A percentile compares a stretch with the other conserved stretches of the same genome.
Conservation (phyloP, 768 basidiomycete genomes). For the Floccularia luteovirens region DNA sequence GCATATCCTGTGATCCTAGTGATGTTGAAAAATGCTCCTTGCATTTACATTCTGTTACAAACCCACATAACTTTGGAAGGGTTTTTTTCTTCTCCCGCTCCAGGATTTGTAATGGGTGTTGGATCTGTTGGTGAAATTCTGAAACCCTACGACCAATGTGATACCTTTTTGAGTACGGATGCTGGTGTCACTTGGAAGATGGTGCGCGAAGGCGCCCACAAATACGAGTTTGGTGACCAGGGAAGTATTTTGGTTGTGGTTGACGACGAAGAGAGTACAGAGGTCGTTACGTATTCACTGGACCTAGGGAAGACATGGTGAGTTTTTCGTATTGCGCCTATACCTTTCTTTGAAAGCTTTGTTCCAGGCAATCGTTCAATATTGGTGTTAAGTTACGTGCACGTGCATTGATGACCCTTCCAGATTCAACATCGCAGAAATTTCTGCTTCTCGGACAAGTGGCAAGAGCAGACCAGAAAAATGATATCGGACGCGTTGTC, state of each 20-base stretch:
- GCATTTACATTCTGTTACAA: conserved; percentile 89
- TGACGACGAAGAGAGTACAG: conserved; percentile 77
- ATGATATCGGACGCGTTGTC: conserved; percentile 53
- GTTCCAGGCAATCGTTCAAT: conserved; percentile 57
- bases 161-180: conserved; percentile 90
- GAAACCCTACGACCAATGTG: conserved; percentile 72
- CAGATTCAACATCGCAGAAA: conserved; percentile 95
- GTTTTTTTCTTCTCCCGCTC: conserved; percentile 93
- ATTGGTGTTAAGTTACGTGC: conserved; percentile 68
- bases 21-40: conserved; percentile 65
- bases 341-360: conserved; percentile 1
- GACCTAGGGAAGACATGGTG: conserved; percentile 84
- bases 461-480: conserved; percentile 46
- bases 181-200: conserved; percentile 85
- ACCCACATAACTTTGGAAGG: conserved; percentile 88
- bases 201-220: conserved; percentile 68
- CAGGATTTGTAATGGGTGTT: conserved; percentile 95
- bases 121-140: conserved; percentile 75
- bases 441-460: conserved; percentile 85
- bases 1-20: conserved; percentile 52
- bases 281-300: conserved; percentile 67
- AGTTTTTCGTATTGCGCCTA: conserved; percentile 15
- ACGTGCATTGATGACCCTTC: conserved; percentile 76
- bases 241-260: conserved; percentile 76
- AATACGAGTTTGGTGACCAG: conserved; percentile 94